Evolutionary conservation across 2,329 filamentous ascomycete genomes (phyloP), one percentile per base, ranked within the genome.

Genomic region (Emericellopsis cladophorae): DNA sequence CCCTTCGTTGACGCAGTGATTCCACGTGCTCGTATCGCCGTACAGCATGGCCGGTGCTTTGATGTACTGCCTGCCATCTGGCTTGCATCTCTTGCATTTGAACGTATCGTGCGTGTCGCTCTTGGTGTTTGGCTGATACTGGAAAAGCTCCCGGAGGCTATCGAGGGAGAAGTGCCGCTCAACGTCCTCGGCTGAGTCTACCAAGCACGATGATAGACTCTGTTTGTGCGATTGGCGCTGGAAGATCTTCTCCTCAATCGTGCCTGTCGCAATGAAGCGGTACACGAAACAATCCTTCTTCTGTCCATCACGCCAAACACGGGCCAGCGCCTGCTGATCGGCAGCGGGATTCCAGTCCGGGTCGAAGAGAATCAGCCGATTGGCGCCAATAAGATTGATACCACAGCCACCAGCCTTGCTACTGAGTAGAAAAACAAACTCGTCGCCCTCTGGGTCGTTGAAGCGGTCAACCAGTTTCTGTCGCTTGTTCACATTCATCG

Each of bases 211-310:
- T 1, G 90, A 96, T 2, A 98, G 69, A 7, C 87, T 93, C 62
- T 98, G 92, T 63, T 98, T 98, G 68, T 98, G 93, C 1, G 86
- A 94, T 56, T 98, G 92, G 9, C 93, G 82, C 61, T 98, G 92
- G 66, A 98, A 98, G 50, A 98, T 95, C 66, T 98, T 98, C 62
- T 98, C 92, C 57, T 98, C 92, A 46, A 98, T 98, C 0, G 89
- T 95, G 4, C 92, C 92, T 0, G 93, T 96, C 0, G 89, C 85
- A 52, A 98, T 98, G 65, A 98, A 98, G n/a, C 92, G 84, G 60
- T 98, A 98, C 14, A 98, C 92, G 53, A 98, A 98, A 55, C 92
- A 98, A 55, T 98, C 92, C 57, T 98, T 98, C 72, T 93, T 96
- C 61, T 98, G 92, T 0, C 92, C 92, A 53, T 98, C 92, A 70